Percentiles rank a stretch among this genome's conserved stretches.
These are phyloP conservation scores for Metschnikowia reukaufii DNA, from an alignment of 805 yeast genomes.

Conservation along the genomic window DNA sequence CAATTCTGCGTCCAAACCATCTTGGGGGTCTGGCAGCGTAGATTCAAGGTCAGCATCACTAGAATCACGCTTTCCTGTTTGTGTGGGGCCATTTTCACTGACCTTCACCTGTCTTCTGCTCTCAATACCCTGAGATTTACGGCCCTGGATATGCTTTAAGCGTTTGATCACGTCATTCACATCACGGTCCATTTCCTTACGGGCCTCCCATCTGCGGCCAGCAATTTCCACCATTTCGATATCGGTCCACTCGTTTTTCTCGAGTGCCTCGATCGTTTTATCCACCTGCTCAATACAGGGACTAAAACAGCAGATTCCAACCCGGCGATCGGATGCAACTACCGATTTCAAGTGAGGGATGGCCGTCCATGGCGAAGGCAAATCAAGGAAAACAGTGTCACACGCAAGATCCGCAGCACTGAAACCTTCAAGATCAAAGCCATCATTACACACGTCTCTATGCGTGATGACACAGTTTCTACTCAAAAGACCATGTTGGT, in stretches of 20 bases:
- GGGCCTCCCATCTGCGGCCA: slow-evolving; percentile 83
- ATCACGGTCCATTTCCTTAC: slow-evolving; percentile 81
- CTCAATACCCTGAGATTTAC: slow-evolving; percentile 65
- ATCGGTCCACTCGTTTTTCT: slow-evolving; percentile 74
- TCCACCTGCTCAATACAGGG: slow-evolving; percentile 98
- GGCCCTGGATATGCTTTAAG: slow-evolving; percentile 71
- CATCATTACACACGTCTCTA: slow-evolving; percentile 88
- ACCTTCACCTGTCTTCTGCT: slow-evolving; percentile 46
- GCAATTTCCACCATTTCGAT: slow-evolving; percentile 92
- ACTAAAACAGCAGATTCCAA: slow-evolving; percentile 88
- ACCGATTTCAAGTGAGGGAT: slow-evolving; percentile 70
- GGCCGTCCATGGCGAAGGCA: slow-evolving; percentile 98
- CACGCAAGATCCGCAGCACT: slow-evolving; percentile 45
- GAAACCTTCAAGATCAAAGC: slow-evolving; percentile 57
- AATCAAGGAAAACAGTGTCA: slow-evolving; percentile 78
- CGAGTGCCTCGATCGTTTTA: slow-evolving; percentile 74
- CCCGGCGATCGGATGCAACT: slow-evolving; percentile 50
- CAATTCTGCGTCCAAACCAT: not conserved
- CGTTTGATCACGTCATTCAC: slow-evolving; percentile 76
- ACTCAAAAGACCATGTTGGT: slow-evolving; percentile 60
- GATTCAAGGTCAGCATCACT: slow-evolving; percentile 17
- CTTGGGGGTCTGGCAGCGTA: slow-evolving; percentile 11
- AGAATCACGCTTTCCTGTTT: slow-evolving; percentile 22
- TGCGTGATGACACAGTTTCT: slow-evolving; percentile 69
- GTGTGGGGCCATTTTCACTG: too few relatives aligned